Evolutionary conservation across 2,329 filamentous ascomycete genomes (phyloP).

Genomic region (Cercospora citrullina): DNA sequence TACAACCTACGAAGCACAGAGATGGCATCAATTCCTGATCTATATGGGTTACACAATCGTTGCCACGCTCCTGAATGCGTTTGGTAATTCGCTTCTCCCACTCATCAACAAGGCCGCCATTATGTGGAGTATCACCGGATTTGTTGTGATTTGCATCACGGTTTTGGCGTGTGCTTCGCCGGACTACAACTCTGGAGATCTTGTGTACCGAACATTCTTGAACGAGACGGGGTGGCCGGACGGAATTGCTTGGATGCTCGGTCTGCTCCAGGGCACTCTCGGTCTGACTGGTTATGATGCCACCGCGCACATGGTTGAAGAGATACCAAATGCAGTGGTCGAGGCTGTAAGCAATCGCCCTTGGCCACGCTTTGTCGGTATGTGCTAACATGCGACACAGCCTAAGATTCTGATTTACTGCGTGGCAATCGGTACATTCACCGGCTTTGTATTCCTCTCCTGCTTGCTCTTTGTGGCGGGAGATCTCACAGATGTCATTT

Average conservation of each 20-base stretch:
- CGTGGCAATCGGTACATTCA: constrained; percentile 39
- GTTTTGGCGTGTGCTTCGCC: constrained; percentile 66
- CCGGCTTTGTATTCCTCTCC: constrained; percentile 41
- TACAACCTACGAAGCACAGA: constrained; percentile 56
- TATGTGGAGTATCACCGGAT: constrained; percentile 69
- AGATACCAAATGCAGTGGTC: constrained; percentile 40
- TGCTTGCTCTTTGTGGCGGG: constrained; percentile 42
- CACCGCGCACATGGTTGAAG: constrained; percentile 52
- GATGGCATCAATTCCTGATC: constrained; percentile 73
- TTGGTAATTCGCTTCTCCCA: constrained; percentile 62
- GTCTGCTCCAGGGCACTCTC: constrained; percentile 42
- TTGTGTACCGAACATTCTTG: constrained; percentile 68
- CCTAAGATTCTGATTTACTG: constrained; percentile 43
- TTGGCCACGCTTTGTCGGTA: background rate
- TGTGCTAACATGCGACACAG: background rate
- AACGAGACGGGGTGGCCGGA: constrained; percentile 53
- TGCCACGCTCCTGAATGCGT: constrained; percentile 65
- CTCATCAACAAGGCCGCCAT: constrained; percentile 68
- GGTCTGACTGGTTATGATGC: constrained; percentile 53
- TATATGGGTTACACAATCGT: constrained; percentile 65
- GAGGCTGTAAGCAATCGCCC: constrained; percentile 26
- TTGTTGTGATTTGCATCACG: constrained; percentile 69
- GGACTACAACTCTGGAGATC: constrained; percentile 62
- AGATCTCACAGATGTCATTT: constrained; percentile 36
- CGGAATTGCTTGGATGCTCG: constrained; percentile 46